phyloP scores from a whole-genome alignment of 108 stramenopile species.

The Pseudonitzschia pungens region DNA sequence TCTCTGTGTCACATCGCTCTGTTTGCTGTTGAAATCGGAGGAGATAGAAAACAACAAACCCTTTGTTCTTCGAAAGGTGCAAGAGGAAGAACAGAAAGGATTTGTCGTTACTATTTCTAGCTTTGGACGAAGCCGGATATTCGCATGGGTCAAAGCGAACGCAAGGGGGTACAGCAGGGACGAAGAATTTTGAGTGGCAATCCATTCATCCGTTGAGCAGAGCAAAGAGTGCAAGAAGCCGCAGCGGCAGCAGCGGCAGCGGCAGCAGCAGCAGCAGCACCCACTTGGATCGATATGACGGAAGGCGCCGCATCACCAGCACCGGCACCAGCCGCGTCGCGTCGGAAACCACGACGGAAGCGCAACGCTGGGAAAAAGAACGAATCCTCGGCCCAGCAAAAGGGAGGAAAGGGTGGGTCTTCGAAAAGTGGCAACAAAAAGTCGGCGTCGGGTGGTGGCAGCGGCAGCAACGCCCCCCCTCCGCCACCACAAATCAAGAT shows the following conservation, averaged over 20 bases:
- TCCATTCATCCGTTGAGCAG: too few species aligned
- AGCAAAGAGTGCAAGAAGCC: background rate
- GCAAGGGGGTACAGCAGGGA: background rate
- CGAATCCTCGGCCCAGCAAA: background rate
- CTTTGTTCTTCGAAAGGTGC: background rate
- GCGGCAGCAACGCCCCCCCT: slow-evolving; percentile 16
- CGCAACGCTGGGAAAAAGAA: slow-evolving; percentile 2
- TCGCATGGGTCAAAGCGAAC: background rate
- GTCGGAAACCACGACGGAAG: slow-evolving; percentile 14
- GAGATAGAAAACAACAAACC: background rate
- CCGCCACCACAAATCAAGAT: slow-evolving; percentile 40
- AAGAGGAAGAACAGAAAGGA: background rate
- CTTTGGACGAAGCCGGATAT: background rate
- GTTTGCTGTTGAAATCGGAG: background rate
- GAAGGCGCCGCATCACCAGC: background rate
- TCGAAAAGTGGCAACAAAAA: slow-evolving; percentile 1
- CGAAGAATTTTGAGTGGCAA: background rate
- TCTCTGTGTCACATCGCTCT: background rate
- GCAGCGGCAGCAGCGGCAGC: background rate
- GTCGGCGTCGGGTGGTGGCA: background rate
- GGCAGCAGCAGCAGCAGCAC: background rate
- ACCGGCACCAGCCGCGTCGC: background rate
- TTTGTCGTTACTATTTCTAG: background rate
- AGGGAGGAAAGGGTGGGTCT: background rate
- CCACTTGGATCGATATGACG: background rate